A percentile compares a stretch with the other conserved stretches of the same genome.
Evolutionary conservation across 371 early-diverging fungal species (phyloP).

Genomic region (Circinella umbellata): DNA sequence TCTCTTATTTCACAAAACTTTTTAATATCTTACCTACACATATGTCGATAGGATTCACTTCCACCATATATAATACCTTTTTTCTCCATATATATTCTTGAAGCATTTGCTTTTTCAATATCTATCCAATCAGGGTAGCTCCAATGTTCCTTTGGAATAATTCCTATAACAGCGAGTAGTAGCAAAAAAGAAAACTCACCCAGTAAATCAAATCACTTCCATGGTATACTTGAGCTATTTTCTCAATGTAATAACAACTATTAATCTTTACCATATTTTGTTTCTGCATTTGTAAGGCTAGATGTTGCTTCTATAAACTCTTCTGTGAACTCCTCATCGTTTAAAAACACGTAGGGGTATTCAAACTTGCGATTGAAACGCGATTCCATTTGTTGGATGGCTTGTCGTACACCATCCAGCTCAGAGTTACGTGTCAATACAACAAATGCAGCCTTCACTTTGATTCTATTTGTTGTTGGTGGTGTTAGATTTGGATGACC

Average conservation of each 20-base stretch:
- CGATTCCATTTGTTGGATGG: slow-evolving; percentile 82
- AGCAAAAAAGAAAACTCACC: too few species aligned
- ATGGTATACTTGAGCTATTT: too few species aligned
- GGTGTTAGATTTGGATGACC: slow-evolving; percentile 18
- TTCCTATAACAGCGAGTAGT: slow-evolving; percentile 35
- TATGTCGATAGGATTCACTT: slow-evolving; percentile 88
- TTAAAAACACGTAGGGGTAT: slow-evolving; percentile 92
- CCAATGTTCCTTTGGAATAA: slow-evolving; percentile 73
- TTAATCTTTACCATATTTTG: slow-evolving; percentile 38
- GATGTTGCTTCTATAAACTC: slow-evolving; percentile 70
- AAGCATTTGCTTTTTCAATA: slow-evolving; percentile 60
- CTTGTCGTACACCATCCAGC: slow-evolving; percentile 62
- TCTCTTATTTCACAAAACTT: not conserved
- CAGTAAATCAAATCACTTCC: too few species aligned
- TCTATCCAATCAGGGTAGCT: slow-evolving; percentile 86
- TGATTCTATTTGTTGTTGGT: slow-evolving; percentile 36
- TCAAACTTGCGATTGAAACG: slow-evolving; percentile 81
- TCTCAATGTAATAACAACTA: not conserved
- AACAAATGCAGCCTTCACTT: slow-evolving; percentile 66
- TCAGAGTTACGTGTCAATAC: slow-evolving; percentile 79
- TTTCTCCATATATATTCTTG: slow-evolving; percentile 60
- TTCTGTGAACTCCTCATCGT: slow-evolving; percentile 81
- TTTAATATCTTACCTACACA: slow-evolving; percentile 77
- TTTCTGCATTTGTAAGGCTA: slow-evolving; percentile 54
- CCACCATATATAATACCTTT: slow-evolving; percentile 87